Evolutionary conservation across 768 basidiomycete species (phyloP), one percentile per base, ranked within the genome.

Genomic region (Rhodotorula taiwanensis): DNA sequence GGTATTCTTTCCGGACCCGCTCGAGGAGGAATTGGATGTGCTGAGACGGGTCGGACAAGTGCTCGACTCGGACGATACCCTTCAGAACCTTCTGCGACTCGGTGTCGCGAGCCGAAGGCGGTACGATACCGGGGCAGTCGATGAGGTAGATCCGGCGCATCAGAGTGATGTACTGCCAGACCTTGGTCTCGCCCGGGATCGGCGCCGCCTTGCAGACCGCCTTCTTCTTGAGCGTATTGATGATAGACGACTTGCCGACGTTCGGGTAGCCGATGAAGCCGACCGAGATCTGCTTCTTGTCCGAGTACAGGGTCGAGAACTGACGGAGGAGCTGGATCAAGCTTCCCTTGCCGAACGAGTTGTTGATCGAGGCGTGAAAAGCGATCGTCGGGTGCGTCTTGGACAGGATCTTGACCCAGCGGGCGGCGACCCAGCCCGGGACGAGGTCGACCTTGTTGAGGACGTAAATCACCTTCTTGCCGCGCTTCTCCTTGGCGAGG

Each of bases 81-180:
- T 99, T 99, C 62, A 99, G 82, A 28, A 98, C 95, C 7, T 86
- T 95, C 21, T 84, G 83, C 0, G 90, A 89, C 73, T 94, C 86
- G 4, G 87, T 83, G 76, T 98, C 93, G 66, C 88, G 81, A 4
- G 90, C 87, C 28, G 91, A 93, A 23, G 91, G 86, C 4, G 94
- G 94, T 3, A 97, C 95, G 76, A 98, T 89, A 52, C 95, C 95
- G 33, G 95, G 95, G 75, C 95, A 99, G 77, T 99, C 95, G 78
- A 99, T 97, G 70, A 99, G 86, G 79, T 97, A 99, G 75, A 99
- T 99, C 57, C 88, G 83, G 67, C 87, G 84, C 63, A 93, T 99
- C 45, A 99, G 80, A 33, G 91, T 93, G 79, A 99, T 97, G 77
- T 99, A 99, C 81, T 99, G 94, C 95, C 95, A 99, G 70, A 98